Percentiles rank a stretch among this genome's conserved stretches.
Conservation (phyloP, 768 basidiomycete species). For the Russula griseocarnosa region DNA sequence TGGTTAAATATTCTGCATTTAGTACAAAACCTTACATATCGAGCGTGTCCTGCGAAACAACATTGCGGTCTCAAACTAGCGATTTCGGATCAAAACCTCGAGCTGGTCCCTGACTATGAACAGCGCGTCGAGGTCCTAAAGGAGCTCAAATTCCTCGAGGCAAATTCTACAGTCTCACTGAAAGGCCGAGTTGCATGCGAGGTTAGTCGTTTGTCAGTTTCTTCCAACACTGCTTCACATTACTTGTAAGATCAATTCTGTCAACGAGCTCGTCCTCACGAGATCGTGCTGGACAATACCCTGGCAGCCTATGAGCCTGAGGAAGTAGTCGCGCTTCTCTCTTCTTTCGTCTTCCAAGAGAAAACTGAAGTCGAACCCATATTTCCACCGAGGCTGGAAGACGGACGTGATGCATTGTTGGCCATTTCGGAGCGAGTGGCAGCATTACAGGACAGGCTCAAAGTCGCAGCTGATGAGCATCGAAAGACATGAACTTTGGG, state of each 20-base stretch:
- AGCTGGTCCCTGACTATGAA: slow-evolving; percentile 95
- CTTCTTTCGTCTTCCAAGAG: slow-evolving; percentile 97
- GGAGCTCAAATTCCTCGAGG: slow-evolving; percentile 89
- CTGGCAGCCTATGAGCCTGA: slow-evolving; percentile 87
- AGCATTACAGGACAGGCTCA: slow-evolving; percentile 72
- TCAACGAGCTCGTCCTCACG: slow-evolving; percentile 96
- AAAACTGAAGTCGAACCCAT: slow-evolving; percentile 89
- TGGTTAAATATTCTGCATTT: slow-evolving; percentile 20
- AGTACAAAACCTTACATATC: slow-evolving; percentile 78
- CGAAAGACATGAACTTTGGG: slow-evolving; percentile 80
- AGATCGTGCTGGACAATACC: slow-evolving; percentile 94
- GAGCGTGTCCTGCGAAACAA: slow-evolving; percentile 69
- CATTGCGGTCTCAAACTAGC: slow-evolving; percentile 76
- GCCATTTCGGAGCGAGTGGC: slow-evolving; percentile 76
- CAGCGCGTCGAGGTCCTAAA: slow-evolving; percentile 88
- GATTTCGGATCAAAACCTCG: slow-evolving; percentile 94
- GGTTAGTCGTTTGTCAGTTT: slow-evolving; percentile 41
- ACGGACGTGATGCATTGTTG: slow-evolving; percentile 74
- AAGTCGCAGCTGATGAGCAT: slow-evolving; percentile 76
- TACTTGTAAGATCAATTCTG: slow-evolving; percentile 85
- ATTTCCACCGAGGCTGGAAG: slow-evolving; percentile 72
- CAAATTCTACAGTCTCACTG: slow-evolving; percentile 89
- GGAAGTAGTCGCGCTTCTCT: slow-evolving; percentile 93
- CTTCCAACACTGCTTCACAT: not conserved
- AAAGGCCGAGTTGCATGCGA: slow-evolving; percentile 99